Evolutionary conservation across 495 filamentous ascomycete species (phyloP).

Genomic region (Amphirosellinia nigrospora): DNA sequence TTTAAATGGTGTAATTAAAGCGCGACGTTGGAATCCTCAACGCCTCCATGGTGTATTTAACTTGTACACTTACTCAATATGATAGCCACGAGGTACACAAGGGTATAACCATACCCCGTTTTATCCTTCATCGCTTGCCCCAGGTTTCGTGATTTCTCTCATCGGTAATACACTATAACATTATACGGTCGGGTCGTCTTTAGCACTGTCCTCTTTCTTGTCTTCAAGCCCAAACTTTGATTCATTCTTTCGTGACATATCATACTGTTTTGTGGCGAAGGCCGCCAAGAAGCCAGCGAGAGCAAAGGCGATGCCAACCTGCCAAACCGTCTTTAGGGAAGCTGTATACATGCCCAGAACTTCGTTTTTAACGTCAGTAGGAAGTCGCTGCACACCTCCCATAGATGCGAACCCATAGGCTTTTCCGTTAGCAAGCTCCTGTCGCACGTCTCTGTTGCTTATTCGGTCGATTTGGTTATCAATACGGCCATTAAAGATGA

Average conservation of each 20-base stretch:
- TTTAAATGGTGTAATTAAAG: not conserved
- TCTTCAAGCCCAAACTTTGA: not conserved
- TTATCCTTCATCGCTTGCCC: too few relatives aligned
- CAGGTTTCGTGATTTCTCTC: not conserved
- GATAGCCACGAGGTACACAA: not conserved
- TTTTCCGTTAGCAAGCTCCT: not conserved
- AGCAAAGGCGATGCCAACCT: not conserved
- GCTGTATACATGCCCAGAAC: conserved; percentile 5
- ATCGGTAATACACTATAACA: too few relatives aligned
- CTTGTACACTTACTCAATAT: not conserved
- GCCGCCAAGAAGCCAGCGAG: not conserved
- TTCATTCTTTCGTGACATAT: not conserved
- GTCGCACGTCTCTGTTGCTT: not conserved
- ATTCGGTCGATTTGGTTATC: not conserved
- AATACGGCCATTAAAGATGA: not conserved
- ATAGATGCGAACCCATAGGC: conserved; percentile 6
- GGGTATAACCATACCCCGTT: not conserved
- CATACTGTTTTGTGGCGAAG: not conserved
- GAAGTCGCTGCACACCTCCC: not conserved
- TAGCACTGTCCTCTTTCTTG: not conserved
- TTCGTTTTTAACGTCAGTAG: not conserved
- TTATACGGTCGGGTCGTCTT: not conserved
- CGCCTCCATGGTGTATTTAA: not conserved
- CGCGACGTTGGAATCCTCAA: not conserved
- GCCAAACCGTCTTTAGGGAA: conserved; percentile 4